Percentiles rank a stretch among this genome's conserved stretches.
These are phyloP conservation scores for Inonotus hispidus DNA, from an alignment of 1,284 basidiomycete genomes.

Conservation along the genomic window DNA sequence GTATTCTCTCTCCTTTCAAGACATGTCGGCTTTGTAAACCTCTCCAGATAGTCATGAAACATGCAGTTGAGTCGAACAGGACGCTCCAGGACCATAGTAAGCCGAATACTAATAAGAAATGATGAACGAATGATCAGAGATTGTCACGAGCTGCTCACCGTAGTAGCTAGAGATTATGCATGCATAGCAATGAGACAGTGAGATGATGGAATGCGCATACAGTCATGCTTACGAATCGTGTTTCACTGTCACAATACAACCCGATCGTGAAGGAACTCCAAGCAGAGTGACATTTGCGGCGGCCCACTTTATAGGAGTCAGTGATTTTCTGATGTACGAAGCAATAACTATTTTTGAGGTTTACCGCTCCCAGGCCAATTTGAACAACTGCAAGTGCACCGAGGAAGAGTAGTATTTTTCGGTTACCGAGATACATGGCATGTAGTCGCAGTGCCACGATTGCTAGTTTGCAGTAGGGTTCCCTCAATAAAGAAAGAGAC, in stretches of 20 bases:
- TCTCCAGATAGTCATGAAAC: constrained; percentile 8
- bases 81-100: constrained; percentile 4
- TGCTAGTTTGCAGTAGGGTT: no score
- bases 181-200: neutral
- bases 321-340: neutral
- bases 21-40: neutral
- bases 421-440: constrained; percentile 4
- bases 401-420: neutral
- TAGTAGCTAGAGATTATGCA: neutral
- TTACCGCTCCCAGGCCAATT: neutral
- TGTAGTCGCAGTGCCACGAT: constrained; percentile 6
- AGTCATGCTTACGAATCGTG: neutral
- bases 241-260: constrained; percentile 12
- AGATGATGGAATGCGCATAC: neutral
- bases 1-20: neutral
- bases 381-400: neutral
- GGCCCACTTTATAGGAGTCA: neutral
- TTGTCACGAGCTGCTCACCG: neutral
- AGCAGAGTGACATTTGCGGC: neutral
- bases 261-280: neutral
- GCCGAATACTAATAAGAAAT: neutral
- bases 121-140: neutral
- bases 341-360: neutral
- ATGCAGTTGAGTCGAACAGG: constrained; percentile 6
- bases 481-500: no score